Conservation (phyloP, 1,139 yeast species). For the Scheffersomyces parashehatae region DNA sequence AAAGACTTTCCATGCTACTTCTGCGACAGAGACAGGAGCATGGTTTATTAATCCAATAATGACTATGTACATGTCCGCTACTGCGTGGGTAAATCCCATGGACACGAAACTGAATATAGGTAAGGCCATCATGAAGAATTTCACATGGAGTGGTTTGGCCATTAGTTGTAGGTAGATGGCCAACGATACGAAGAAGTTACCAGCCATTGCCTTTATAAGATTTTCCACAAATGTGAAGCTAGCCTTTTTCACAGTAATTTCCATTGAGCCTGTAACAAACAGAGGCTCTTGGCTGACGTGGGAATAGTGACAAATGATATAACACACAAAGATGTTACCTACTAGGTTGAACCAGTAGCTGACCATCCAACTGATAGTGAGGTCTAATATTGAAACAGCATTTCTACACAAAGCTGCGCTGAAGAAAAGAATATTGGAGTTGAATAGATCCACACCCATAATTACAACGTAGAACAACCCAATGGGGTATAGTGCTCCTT, state of each 20-base stretch:
- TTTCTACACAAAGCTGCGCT: constrained; percentile 66
- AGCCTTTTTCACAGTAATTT: constrained; percentile 49
- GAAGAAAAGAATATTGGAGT: constrained; percentile 70
- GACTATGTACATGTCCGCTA: constrained; percentile 75
- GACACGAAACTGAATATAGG: constrained; percentile 76
- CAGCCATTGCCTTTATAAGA: constrained; percentile 65
- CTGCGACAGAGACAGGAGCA: constrained; percentile 60
- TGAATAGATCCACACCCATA: constrained; percentile 73
- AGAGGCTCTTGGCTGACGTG: constrained; percentile 40
- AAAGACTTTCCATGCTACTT: constrained; percentile 69
- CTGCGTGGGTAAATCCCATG: constrained; percentile 75
- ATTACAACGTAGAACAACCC: constrained; percentile 74
- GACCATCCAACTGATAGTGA: constrained; percentile 65
- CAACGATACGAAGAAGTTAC: constrained; percentile 72
- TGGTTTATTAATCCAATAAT: constrained; percentile 68
- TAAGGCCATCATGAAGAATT: constrained; percentile 58
- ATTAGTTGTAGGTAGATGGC: constrained; percentile 75
- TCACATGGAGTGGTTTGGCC: constrained; percentile 82
- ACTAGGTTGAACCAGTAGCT: constrained; percentile 68
- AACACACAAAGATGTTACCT: constrained; percentile 64
- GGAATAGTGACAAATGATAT: constrained; percentile 58
- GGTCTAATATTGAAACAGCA: constrained; percentile 64
- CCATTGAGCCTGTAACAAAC: constrained; percentile 48
- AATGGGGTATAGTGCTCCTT: constrained; percentile 62
- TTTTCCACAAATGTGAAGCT: constrained; percentile 55